phyloP scores from a whole-genome alignment of 805 yeast species.

The Myxozyma udenii region DNA sequence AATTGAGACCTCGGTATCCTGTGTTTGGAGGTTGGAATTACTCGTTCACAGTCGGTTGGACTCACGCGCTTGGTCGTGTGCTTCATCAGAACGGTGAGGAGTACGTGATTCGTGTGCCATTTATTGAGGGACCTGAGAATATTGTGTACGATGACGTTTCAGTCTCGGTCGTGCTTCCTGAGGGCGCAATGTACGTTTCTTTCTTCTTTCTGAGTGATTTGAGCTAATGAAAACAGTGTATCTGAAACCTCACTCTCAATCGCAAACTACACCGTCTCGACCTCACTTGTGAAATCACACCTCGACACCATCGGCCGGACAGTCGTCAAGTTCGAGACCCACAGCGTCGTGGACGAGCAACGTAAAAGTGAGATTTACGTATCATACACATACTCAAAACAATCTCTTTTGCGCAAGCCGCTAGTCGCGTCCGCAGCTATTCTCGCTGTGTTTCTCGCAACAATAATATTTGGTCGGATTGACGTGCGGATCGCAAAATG shows the following conservation, averaged over 20 bases:
- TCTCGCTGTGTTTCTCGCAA: conserved; percentile 53
- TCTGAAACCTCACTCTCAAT: conserved; percentile 1
- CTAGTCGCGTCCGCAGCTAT: conserved; percentile 49
- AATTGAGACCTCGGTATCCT: conserved; percentile 87
- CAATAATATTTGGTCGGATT: conserved; percentile 33
- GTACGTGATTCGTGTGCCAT: conserved; percentile 64
- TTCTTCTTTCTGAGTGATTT: neutral
- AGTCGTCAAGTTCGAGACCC: conserved; percentile 57
- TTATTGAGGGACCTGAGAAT: conserved; percentile 68
- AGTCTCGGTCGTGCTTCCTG: conserved; percentile 74
- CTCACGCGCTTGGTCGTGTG: conserved; percentile 53
- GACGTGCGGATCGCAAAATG: conserved; percentile 17
- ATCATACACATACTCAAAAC: conserved; percentile 56
- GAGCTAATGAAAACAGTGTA: neutral
- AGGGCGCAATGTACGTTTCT: conserved; percentile 54
- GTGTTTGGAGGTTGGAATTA: conserved; percentile 94
- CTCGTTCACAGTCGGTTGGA: conserved; percentile 96
- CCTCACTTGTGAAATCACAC: conserved; percentile 45
- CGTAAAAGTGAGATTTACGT: conserved; percentile 55
- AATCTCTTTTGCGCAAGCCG: conserved; percentile 62
- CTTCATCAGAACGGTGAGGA: conserved; percentile 45
- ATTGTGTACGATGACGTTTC: conserved; percentile 62
- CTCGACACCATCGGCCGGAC: conserved; percentile 81
- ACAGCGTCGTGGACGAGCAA: conserved; percentile 68
- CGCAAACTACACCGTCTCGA: conserved; percentile 32